Evolutionary conservation across 768 basidiomycete genomes (phyloP).

Genomic region (Kwoniella europaea): DNA sequence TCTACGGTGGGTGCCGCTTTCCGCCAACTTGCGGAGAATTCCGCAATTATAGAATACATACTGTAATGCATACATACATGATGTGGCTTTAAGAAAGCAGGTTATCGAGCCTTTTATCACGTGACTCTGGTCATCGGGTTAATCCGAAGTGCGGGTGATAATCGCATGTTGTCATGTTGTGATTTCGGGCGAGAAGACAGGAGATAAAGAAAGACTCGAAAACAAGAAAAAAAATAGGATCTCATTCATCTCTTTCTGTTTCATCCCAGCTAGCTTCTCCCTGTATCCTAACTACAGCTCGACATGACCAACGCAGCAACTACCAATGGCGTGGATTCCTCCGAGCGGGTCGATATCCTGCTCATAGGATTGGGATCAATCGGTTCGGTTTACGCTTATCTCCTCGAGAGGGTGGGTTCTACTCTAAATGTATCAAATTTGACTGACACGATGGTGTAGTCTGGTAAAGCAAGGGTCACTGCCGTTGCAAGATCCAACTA

Average conservation of each 20-base stretch:
- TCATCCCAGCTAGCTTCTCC: not conserved
- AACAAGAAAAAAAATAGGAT: not conserved
- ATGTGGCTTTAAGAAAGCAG: not conserved
- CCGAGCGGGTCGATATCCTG: slow-evolving; percentile 40
- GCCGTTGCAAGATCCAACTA: slow-evolving; percentile 75
- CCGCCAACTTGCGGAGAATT: slow-evolving; percentile 15
- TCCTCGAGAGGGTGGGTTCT: slow-evolving; percentile 70
- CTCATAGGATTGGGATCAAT: slow-evolving; percentile 52
- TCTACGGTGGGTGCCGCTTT: slow-evolving; percentile 10
- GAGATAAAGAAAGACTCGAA: not conserved
- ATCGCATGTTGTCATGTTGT: not conserved
- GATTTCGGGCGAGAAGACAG: not conserved
- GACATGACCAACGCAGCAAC: slow-evolving; percentile 10
- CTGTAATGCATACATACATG: not conserved
- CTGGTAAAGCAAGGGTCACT: slow-evolving; percentile 70
- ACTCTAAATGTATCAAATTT: not conserved
- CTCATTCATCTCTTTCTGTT: not conserved
- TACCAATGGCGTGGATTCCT: not conserved
- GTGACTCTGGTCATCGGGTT: not conserved
- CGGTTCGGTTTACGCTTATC: slow-evolving; percentile 55
- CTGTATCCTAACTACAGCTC: too few species aligned
- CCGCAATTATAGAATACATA: slow-evolving; percentile 2
- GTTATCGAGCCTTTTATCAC: not conserved
- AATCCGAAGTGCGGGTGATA: not conserved
- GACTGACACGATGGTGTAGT: slow-evolving; percentile 48